Base-by-base conservation (phyloP, 345 rosid species). In the Zanthoxylum bungeanum region DNA sequence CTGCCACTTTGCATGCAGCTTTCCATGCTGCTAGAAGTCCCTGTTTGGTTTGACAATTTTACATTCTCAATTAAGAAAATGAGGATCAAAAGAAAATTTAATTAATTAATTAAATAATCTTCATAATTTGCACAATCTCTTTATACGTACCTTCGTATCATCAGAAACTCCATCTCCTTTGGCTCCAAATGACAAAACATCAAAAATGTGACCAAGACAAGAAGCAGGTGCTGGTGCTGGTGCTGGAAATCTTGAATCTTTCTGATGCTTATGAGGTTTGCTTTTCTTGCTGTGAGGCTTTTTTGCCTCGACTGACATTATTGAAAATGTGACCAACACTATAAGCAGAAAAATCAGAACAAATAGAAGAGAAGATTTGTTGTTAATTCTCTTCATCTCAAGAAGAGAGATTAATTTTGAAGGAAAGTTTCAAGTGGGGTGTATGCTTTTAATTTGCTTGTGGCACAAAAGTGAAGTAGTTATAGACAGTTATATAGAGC, bases 121-220 rank as follows among this genome's bases (percentile, higher is more conserved):
- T 31, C 0, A 9, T 8, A 33, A 1, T 66, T 9, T 11, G 17
- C 34, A 4, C 22, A 28, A 10, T 8, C 11, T 9, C 5, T 6
- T 40, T 68, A 28, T 1, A 27, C 42, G 27, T 68, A 79, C 89
- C 91, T 78, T 49, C 0, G 91, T 84, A 81, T 89, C 91, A 76
- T 89, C 93, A 25, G 88, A 71, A 64, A 77, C 74, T 34, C 89
- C 93, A 46, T 87, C 79, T 2, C 88, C 89, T 52, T 75, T 76
- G 24, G 91, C 91, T 69, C 88, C 91, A 53, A 82, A 89, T 0
- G 89, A 83, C 62, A 88, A 56, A 56, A 88, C 70, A 64, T 80
- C 65, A 62, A 85, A 87, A 34, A 78, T 55, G 47, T 8, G 39
- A 24, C 60, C 78, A 39, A 55, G 24, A 17, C 34, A 40, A 14